Percentiles rank a stretch among this genome's conserved stretches.
phyloP scores from a whole-genome alignment of 2,329 filamentous ascomycete genomes.

The Lecanosticta acicola region DNA sequence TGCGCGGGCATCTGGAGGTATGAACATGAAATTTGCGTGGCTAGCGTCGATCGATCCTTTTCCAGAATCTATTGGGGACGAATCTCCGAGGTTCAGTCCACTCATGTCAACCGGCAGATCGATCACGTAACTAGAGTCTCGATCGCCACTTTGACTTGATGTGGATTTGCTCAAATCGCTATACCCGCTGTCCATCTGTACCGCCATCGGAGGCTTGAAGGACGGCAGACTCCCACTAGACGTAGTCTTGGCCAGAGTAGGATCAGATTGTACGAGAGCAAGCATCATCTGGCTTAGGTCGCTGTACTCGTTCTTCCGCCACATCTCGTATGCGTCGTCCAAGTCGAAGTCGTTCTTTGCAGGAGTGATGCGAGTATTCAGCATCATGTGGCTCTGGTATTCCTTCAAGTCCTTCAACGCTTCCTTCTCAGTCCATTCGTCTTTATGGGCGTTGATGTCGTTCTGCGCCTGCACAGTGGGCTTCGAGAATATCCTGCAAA shows the following conservation, averaged over 20 bases:
- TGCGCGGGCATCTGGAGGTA: conserved; percentile 73
- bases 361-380: conserved; percentile 70
- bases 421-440: conserved; percentile 83
- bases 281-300: conserved; percentile 92
- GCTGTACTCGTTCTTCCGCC: conserved; percentile 84
- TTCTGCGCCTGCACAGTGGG: conserved; percentile 73
- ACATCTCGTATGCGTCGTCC: conserved; percentile 79
- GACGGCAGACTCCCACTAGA: conserved; percentile 43
- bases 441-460: conserved; percentile 77
- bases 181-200: conserved; percentile 27
- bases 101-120: conserved; percentile 66
- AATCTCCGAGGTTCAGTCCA: conserved; percentile 56
- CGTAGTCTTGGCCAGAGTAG: conserved; percentile 74
- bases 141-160: conserved; percentile 38
- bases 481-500: conserved; percentile 79
- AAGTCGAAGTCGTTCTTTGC: conserved; percentile 81
- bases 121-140: conserved; percentile 49
- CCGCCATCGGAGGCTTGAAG: conserved; percentile 22
- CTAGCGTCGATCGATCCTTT: conserved; percentile 30
- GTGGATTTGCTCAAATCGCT: conserved; percentile 43
- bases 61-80: conserved; percentile 36
- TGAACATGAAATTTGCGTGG: conserved; percentile 67
- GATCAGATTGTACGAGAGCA: conserved; percentile 78
- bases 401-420: conserved; percentile 86
- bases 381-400: conserved; percentile 82